These are phyloP conservation scores for Craspedostauros australis DNA, from an alignment of 108 stramenopile species.

Conservation along the genomic window DNA sequence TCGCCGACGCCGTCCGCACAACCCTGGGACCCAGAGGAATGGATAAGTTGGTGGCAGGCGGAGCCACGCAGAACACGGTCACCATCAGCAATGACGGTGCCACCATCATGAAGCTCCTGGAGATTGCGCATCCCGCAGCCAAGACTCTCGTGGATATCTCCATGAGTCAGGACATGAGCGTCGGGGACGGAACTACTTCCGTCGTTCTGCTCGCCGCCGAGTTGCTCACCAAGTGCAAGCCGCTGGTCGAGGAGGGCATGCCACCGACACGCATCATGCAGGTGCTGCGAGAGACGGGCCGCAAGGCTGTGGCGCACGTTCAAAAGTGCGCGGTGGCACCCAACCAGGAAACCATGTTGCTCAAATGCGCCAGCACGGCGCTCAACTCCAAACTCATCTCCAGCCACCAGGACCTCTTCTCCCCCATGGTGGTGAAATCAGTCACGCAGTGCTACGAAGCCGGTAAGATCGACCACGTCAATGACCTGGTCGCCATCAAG, in stretches of 20 bases:
- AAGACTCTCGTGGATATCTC: constrained; percentile 96
- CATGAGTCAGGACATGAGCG: constrained; percentile 96
- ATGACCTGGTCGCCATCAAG: constrained; percentile 90
- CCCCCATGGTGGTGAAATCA: constrained; percentile 98
- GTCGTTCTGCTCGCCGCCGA: constrained; percentile 94
- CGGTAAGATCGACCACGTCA: constrained; percentile 69
- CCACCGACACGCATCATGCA: constrained; percentile 92
- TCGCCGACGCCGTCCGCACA: constrained; percentile 95
- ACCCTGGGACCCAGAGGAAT: constrained; percentile 97
- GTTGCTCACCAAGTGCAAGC: constrained; percentile 92
- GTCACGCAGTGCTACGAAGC: constrained; percentile 65
- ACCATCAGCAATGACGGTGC: constrained; percentile 99
- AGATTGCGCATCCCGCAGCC: constrained; percentile 98
- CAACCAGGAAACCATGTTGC: constrained; percentile 77
- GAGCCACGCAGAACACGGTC: constrained; percentile 55
- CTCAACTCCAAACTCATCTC: constrained; percentile 98
- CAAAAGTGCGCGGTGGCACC: constrained; percentile 58
- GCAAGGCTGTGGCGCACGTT: constrained; percentile 73
- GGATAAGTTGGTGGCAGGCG: constrained; percentile 97
- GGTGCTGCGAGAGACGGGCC: constrained; percentile 64
- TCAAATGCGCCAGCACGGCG: constrained; percentile 95
- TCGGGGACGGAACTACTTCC: constrained; percentile 98
- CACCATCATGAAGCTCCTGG: constrained; percentile 95
- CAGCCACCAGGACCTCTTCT: constrained; percentile 92
- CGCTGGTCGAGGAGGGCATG: constrained; percentile 97